Conservation (phyloP, 495 filamentous ascomycete genomes). For the Polyplosphaeria fusca region DNA sequence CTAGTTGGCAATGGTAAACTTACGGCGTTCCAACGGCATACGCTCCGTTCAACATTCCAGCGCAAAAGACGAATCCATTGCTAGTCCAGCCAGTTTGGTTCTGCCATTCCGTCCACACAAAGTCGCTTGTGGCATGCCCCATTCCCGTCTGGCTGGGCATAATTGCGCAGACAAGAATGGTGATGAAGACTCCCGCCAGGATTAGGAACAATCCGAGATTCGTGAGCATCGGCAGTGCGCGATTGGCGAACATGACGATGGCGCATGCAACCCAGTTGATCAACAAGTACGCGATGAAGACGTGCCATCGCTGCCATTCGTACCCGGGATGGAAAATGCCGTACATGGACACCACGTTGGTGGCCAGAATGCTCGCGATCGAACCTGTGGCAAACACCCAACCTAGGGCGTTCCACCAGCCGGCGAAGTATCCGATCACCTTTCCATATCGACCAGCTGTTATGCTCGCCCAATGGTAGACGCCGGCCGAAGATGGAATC, state of each 20-base stretch:
- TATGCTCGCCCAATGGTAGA: conserved; percentile 83
- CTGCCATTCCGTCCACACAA: conserved; percentile 42
- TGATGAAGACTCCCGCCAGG: conserved; percentile 64
- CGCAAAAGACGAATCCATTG: conserved; percentile 72
- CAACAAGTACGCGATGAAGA: conserved; percentile 67
- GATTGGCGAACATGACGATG: conserved; percentile 68
- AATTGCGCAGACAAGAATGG: conserved; percentile 68
- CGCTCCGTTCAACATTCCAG: conserved; percentile 81
- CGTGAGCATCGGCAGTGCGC: conserved; percentile 62
- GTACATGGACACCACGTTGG: conserved; percentile 70
- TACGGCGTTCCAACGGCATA: conserved; percentile 82
- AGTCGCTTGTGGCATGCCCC: conserved; percentile 35
- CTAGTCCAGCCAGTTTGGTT: conserved; percentile 67
- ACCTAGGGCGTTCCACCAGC: conserved; percentile 68
- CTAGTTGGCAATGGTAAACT: conserved; percentile 59
- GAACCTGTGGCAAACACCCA: conserved; percentile 69
- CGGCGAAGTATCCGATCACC: conserved; percentile 70
- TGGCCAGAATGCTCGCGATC: conserved; percentile 63
- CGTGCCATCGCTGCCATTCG: conserved; percentile 64
- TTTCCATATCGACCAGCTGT: conserved; percentile 67
- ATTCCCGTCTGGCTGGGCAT: conserved; percentile 57
- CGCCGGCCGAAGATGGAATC: conserved; percentile 75
- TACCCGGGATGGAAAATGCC: conserved; percentile 65
- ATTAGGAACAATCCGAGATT: conserved; percentile 67
- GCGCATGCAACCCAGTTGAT: conserved; percentile 63